phyloP scores from a whole-genome alignment of 768 basidiomycete genomes.

The Piloderma croceum region DNA sequence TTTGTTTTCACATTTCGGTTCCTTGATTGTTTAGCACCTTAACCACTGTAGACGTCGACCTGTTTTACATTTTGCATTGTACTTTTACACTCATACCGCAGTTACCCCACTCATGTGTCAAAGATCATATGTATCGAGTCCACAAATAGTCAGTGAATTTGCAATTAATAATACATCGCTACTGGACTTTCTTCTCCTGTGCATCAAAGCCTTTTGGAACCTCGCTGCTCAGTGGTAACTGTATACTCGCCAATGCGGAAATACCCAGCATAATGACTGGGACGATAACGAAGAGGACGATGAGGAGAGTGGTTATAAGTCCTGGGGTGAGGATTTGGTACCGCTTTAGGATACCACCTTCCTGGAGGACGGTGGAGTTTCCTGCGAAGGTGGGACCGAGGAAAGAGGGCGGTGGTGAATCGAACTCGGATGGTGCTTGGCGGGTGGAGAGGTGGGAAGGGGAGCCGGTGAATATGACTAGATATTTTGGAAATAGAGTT shows the following conservation, averaged over 20 bases:
- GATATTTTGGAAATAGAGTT: constrained; percentile 48
- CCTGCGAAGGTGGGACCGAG: constrained; percentile 20
- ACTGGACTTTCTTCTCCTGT: constrained; percentile 74
- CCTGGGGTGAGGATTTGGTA: constrained; percentile 78
- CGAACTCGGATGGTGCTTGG: constrained; percentile 26
- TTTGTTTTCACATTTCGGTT: no score
- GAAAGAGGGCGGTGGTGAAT: constrained; percentile 21
- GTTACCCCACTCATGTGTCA: no score
- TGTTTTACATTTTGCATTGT: no score
- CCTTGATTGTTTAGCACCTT: no score
- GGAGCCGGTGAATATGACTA: constrained; percentile 63
- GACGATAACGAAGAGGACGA: constrained; percentile 61
- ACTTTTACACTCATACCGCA: no score
- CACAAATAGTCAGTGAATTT: no score
- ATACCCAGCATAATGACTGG: constrained; percentile 63
- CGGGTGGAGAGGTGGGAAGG: constrained; percentile 37
- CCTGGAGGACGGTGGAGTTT: constrained; percentile 30
- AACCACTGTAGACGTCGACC: no score
- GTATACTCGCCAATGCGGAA: constrained; percentile 65
- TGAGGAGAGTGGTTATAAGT: constrained; percentile 59
- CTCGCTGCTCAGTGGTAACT: constrained; percentile 60
- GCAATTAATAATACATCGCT: constrained; percentile 28
- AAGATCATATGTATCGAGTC: no score
- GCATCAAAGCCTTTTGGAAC: constrained; percentile 62
- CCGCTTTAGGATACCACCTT: constrained; percentile 59